phyloP scores from a whole-genome alignment of 73 alveolate genomes.

The Halteria grandinella region DNA sequence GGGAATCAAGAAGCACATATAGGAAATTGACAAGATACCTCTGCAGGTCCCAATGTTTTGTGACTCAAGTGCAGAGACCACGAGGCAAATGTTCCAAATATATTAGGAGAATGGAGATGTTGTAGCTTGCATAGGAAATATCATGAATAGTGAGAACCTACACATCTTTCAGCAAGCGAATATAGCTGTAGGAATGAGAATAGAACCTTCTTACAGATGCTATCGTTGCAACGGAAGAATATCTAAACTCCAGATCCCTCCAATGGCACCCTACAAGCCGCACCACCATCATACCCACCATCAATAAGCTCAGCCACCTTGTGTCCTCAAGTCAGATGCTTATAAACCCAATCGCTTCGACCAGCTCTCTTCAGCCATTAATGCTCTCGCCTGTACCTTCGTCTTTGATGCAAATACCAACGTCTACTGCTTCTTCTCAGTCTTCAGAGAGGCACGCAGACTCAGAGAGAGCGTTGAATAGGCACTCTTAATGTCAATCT shows the following conservation, averaged over 20 bases:
- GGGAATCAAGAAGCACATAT: slow-evolving; percentile 58
- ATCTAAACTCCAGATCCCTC: no score
- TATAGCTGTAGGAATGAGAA: slow-evolving; percentile 52
- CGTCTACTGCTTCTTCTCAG: slow-evolving; percentile 60
- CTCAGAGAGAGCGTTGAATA: slow-evolving; percentile 49
- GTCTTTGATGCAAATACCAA: slow-evolving; percentile 62
- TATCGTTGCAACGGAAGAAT: slow-evolving; percentile 46
- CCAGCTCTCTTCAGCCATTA: slow-evolving; percentile 35
- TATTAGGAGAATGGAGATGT: slow-evolving; percentile 69
- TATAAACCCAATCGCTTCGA: slow-evolving; percentile 18
- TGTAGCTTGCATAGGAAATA: slow-evolving; percentile 70
- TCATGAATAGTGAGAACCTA: slow-evolving; percentile 52
- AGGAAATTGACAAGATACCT: slow-evolving; percentile 66
- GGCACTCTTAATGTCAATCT: slow-evolving; percentile 28
- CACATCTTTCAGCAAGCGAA: slow-evolving; percentile 61
- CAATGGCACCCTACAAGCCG: not conserved
- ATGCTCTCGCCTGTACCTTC: slow-evolving; percentile 51
- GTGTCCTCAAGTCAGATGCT: no score
- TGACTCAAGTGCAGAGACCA: slow-evolving; percentile 49
- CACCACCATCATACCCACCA: no score
- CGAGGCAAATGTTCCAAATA: slow-evolving; percentile 63
- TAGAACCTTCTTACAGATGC: slow-evolving; percentile 56
- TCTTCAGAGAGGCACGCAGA: slow-evolving; percentile 57
- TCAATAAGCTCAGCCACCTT: no score
- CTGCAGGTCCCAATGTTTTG: slow-evolving; percentile 70